These are phyloP conservation scores for Parachaetomium inaequale DNA, from an alignment of 495 filamentous ascomycete species.

Conservation along the genomic window DNA sequence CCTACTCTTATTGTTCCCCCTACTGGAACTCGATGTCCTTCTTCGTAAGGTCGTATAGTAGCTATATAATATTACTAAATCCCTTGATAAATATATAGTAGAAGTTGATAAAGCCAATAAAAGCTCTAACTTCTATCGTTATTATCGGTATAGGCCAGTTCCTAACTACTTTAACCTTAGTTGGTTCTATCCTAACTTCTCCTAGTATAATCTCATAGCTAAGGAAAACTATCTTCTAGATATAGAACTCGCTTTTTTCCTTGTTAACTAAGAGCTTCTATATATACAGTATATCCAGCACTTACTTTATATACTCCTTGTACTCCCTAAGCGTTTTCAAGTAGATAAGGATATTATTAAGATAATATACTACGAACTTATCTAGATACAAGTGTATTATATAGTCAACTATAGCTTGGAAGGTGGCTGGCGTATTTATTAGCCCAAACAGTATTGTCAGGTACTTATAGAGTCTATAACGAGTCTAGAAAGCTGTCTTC, in stretches of 20 bases:
- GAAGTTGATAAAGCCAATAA: constrained; percentile 3
- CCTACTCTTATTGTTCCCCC: no score
- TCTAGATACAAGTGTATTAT: no score
- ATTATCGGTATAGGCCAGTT: not conserved
- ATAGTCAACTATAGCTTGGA: not conserved
- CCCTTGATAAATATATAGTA: not conserved
- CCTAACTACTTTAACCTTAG: not conserved
- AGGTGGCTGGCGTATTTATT: not conserved
- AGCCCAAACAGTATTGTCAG: not conserved
- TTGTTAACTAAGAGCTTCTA: constrained; percentile 3
- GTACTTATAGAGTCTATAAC: constrained; percentile 6
- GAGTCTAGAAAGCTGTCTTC: constrained; percentile 12
- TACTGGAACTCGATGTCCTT: no score
- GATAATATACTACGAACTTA: no score
- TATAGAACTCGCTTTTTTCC: not conserved
- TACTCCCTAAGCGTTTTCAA: constrained; percentile 6
- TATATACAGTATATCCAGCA: not conserved
- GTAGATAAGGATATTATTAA: constrained; percentile 8
- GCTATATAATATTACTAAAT: no score
- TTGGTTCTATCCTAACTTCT: not conserved
- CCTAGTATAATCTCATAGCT: not conserved
- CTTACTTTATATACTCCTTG: not conserved
- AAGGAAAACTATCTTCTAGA: not conserved
- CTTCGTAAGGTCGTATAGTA: no score
- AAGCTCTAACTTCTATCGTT: not conserved